Evolutionary conservation across 495 filamentous ascomycete genomes (phyloP), one percentile per base, ranked within the genome.

Genomic region (Chaetomium cochliodes): DNA sequence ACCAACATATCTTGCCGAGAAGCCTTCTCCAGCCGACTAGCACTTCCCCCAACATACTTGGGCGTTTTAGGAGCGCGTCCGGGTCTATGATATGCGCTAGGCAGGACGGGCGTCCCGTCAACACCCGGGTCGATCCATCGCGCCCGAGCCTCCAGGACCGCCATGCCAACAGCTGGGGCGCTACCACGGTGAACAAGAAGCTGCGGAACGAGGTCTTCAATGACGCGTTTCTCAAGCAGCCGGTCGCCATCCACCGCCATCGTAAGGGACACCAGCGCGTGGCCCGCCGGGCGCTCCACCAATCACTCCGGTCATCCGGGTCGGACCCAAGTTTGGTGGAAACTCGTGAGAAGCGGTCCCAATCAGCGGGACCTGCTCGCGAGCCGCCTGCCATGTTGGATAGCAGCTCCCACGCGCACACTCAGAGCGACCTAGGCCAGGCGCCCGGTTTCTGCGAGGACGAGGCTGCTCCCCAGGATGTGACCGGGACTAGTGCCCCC

Each of bases 1-100:
- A 98, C 70, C 85, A 92, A 39, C 94, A 98, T 69, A 97, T 98
- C 63, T 89, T 98, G 46, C 96, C 94, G 8, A 87, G 90, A 20
- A 90, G 88, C 73, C 65, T 97, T 85, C 77, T 86, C 69, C 74
- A 82, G 47, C 76, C 80, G n/a, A 70, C 74, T 0, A 65, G 57
- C 20, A 65, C 54, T 11, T 61, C 65, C 6, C 69, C 73, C 0
- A 63, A 30, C 65, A 49, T 57, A 7, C 23, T 60, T 3, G 65
- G 69, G 8, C 75, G 76, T 18, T 74, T 71, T 18, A 72, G 73
- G 60, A 81, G 79, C 54, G 69, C 72, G 26, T 79, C 78, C 9
- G 76, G 70, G 16, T 74, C 73, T n/a, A 30, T 44, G 5, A 58
- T 30, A 18, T 9, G 8, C 9, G 53, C 46, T 13, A 53, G 44